A percentile compares a stretch with the other conserved stretches of the same genome.
Evolutionary conservation across 176 grass and related monocot genomes (phyloP).

Genomic region (Microstegium vimineum): DNA sequence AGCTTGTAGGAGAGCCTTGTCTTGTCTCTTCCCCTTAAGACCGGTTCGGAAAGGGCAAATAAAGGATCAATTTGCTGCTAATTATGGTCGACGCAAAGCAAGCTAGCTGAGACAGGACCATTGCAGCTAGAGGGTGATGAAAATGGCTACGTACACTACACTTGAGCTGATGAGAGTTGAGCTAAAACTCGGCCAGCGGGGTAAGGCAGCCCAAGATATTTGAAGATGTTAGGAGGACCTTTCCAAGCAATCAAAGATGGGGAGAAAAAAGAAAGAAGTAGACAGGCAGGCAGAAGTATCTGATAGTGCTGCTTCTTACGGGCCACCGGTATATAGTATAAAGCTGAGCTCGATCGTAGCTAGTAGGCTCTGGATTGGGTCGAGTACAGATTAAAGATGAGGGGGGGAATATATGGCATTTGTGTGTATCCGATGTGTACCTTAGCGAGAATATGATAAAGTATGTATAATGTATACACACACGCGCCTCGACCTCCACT

Average conservation of each 20-base stretch:
- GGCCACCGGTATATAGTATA: constrained; percentile 6
- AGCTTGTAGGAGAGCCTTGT: constrained; percentile 38
- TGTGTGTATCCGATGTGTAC: background rate
- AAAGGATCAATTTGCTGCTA: background rate
- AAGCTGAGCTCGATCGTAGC: background rate
- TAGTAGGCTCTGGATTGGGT: background rate
- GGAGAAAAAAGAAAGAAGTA: background rate
- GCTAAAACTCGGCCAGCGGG: background rate
- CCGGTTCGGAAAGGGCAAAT: constrained; percentile 1
- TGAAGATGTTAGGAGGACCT: background rate
- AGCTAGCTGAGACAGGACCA: background rate
- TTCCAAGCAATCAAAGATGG: background rate
- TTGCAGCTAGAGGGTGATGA: background rate
- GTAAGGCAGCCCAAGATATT: background rate
- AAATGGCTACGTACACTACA: background rate
- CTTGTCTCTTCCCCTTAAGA: constrained; percentile 31
- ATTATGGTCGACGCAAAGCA: background rate
- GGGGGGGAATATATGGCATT: background rate
- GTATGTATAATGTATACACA: background rate
- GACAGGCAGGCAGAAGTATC: background rate
- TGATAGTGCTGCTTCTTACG: background rate
- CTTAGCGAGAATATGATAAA: constrained; percentile 29
- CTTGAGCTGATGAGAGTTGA: background rate
- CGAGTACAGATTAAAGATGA: background rate
- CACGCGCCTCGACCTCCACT: background rate